phyloP scores from a whole-genome alignment of 2,329 filamentous ascomycete genomes.

The Dothiorella sarmentorum region DNA sequence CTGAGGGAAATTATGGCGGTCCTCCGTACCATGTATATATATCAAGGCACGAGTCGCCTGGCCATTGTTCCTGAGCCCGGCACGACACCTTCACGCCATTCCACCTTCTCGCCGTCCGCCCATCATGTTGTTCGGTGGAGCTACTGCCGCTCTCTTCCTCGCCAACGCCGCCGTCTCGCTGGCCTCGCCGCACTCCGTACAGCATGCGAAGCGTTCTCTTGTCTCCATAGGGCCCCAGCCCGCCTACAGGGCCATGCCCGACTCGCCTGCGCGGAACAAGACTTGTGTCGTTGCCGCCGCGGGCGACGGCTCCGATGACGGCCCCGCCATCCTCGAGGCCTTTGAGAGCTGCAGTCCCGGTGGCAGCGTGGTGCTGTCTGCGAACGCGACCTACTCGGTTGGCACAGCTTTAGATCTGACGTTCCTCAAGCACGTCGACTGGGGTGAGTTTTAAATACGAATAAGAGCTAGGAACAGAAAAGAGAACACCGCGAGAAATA shows the following conservation, averaged over 20 bases:
- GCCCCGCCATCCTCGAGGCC: slow-evolving; percentile 51
- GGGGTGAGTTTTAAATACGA: slow-evolving; percentile 42
- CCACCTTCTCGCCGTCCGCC: not conserved
- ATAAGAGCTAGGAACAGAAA: not conserved
- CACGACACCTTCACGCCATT: not conserved
- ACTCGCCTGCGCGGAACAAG: slow-evolving; percentile 34
- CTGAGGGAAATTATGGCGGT: not conserved
- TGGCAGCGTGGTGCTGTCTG: slow-evolving; percentile 58
- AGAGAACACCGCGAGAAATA: not conserved
- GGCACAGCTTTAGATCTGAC: slow-evolving; percentile 64
- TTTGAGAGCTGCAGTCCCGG: slow-evolving; percentile 60
- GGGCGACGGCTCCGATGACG: slow-evolving; percentile 47
- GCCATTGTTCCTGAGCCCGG: not conserved
- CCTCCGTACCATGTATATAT: not conserved
- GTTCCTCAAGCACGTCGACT: slow-evolving; percentile 61
- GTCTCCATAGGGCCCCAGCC: slow-evolving; percentile 35
- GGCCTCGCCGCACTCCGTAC: not conserved
- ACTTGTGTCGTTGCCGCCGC: slow-evolving; percentile 39
- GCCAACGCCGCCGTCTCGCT: slow-evolving; percentile 8
- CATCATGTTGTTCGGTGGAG: slow-evolving; percentile 9
- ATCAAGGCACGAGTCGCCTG: not conserved
- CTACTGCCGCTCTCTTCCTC: slow-evolving; percentile 1
- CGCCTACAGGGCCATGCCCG: slow-evolving; percentile 34
- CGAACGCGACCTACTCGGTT: slow-evolving; percentile 57
- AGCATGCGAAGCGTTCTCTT: slow-evolving; percentile 27